phyloP scores from a whole-genome alignment of 2,329 filamentous ascomycete species.

The Leptographium lundbergii region DNA sequence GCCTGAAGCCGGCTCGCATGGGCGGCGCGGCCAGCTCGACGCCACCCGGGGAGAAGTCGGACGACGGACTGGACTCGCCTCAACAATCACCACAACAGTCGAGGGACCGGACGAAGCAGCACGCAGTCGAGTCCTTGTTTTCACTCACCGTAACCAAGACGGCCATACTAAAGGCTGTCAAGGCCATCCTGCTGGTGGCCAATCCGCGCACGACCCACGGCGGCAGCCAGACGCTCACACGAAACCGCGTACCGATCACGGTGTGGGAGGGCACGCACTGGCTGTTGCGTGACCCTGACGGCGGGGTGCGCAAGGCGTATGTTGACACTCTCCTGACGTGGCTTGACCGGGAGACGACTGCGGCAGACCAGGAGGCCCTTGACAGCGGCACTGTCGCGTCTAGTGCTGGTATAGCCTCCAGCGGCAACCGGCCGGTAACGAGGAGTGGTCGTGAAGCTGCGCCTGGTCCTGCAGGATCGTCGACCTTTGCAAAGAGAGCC shows the following conservation, averaged over 20 bases:
- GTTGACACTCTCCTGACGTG: slow-evolving; percentile 73
- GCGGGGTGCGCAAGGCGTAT: slow-evolving; percentile 71
- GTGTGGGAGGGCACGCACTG: slow-evolving; percentile 97
- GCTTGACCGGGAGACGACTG: slow-evolving; percentile 68
- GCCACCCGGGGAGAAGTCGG: slow-evolving; percentile 34
- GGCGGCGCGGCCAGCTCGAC: slow-evolving; percentile 28
- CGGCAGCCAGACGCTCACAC: slow-evolving; percentile 50
- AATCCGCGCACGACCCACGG: slow-evolving; percentile 51
- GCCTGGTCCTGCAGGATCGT: slow-evolving; percentile 10
- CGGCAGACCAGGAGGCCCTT: slow-evolving; percentile 47
- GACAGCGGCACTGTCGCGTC: slow-evolving; percentile 31
- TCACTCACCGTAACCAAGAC: slow-evolving; percentile 41
- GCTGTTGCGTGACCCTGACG: slow-evolving; percentile 70
- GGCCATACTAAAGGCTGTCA: slow-evolving; percentile 65
- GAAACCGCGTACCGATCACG: slow-evolving; percentile 63
- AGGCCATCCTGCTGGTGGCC: slow-evolving; percentile 69
- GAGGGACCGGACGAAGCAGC: slow-evolving; percentile 13
- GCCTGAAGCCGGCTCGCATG: slow-evolving; percentile 54
- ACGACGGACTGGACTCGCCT: slow-evolving; percentile 31
- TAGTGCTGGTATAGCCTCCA: not conserved
- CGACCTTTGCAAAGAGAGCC: slow-evolving; percentile 41
- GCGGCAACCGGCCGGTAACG: slow-evolving; percentile 23
- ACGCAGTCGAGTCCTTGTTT: slow-evolving; percentile 37
- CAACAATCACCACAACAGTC: slow-evolving; percentile 27
- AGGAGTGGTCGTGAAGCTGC: slow-evolving; percentile 28